Conservation (phyloP, 495 filamentous ascomycete species). For the Parathielavia appendiculata region DNA sequence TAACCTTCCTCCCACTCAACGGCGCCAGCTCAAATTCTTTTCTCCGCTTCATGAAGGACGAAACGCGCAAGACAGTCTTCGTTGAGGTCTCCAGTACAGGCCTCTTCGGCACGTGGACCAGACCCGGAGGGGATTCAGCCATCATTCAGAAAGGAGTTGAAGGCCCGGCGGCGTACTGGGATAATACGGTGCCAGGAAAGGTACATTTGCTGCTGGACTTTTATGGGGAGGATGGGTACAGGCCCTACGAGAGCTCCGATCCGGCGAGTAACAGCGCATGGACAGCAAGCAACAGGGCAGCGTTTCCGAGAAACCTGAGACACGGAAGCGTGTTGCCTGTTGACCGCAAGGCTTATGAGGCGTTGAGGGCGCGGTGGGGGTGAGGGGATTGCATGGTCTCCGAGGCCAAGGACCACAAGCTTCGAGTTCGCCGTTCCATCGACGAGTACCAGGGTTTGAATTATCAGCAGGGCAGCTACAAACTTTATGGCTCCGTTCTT, state of each 20-base stretch:
- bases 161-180: slow-evolving; percentile 45
- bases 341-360: slow-evolving; percentile 37
- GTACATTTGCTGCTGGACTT: slow-evolving; percentile 47
- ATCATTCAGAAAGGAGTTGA: slow-evolving; percentile 45
- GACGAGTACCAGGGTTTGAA: too few species aligned
- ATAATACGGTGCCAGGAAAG: slow-evolving; percentile 40
- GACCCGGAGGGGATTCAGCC: slow-evolving; percentile 39
- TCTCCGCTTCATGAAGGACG: slow-evolving; percentile 51
- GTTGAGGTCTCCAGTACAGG: slow-evolving; percentile 42
- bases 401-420: too few species aligned
- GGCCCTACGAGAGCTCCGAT: slow-evolving; percentile 43
- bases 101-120: slow-evolving; percentile 49
- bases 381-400: too few species aligned
- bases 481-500: too few species aligned
- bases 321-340: slow-evolving; percentile 48
- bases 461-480: too few species aligned
- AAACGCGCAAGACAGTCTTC: slow-evolving; percentile 48
- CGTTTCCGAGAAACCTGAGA: slow-evolving; percentile 44
- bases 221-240: slow-evolving; percentile 48
- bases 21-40: slow-evolving; percentile 34
- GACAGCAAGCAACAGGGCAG: slow-evolving; percentile 35
- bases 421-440: too few species aligned
- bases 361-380: slow-evolving; percentile 39
- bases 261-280: slow-evolving; percentile 41
- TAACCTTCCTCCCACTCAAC: slow-evolving; percentile 37